phyloP scores from a whole-genome alignment of 2,329 filamentous ascomycete genomes.

The Trichoderma hamatum region DNA sequence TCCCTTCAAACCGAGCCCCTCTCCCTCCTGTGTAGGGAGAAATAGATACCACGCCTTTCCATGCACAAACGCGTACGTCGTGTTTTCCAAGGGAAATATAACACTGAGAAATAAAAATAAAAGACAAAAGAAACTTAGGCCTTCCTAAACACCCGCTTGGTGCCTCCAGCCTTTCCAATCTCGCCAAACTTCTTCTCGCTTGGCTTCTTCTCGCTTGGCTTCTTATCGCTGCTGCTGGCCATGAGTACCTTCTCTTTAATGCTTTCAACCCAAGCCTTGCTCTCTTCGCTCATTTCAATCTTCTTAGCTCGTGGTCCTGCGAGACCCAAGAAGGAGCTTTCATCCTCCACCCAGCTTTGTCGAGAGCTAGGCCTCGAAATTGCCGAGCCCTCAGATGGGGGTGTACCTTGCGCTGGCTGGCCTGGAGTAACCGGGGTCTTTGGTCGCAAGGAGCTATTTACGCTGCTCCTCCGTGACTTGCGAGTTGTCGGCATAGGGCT shows the following conservation, averaged over 20 bases:
- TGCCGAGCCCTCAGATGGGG: slow-evolving; percentile 49
- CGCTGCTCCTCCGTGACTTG: slow-evolving; percentile 54
- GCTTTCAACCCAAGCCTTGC: slow-evolving; percentile 78
- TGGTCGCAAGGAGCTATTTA: slow-evolving; percentile 39
- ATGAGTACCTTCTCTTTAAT: slow-evolving; percentile 79
- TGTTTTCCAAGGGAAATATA: not conserved
- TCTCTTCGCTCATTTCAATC: slow-evolving; percentile 70
- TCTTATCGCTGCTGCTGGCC: slow-evolving; percentile 62
- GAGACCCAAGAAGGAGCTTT: slow-evolving; percentile 64
- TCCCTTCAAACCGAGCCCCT: slow-evolving; percentile 11
- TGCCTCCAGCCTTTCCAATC: slow-evolving; percentile 71
- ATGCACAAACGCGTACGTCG: slow-evolving; percentile 3
- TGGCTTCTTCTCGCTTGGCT: slow-evolving; percentile 28
- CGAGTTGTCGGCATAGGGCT: slow-evolving; percentile 55
- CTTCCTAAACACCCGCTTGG: slow-evolving; percentile 70
- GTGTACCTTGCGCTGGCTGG: slow-evolving; percentile 44
- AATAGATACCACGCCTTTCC: slow-evolving; percentile 14
- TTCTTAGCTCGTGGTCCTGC: slow-evolving; percentile 70
- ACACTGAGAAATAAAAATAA: not conserved
- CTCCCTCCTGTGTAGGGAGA: not conserved
- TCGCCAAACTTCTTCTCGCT: slow-evolving; percentile 61
- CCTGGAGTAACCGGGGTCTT: slow-evolving; percentile 48
- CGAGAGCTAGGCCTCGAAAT: slow-evolving; percentile 57
- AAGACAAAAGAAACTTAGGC: not conserved
- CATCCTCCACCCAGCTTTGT: slow-evolving; percentile 62